These are phyloP conservation scores for Phytopythium boreale DNA, from an alignment of 352 stramenopile species.

Conservation along the genomic window DNA sequence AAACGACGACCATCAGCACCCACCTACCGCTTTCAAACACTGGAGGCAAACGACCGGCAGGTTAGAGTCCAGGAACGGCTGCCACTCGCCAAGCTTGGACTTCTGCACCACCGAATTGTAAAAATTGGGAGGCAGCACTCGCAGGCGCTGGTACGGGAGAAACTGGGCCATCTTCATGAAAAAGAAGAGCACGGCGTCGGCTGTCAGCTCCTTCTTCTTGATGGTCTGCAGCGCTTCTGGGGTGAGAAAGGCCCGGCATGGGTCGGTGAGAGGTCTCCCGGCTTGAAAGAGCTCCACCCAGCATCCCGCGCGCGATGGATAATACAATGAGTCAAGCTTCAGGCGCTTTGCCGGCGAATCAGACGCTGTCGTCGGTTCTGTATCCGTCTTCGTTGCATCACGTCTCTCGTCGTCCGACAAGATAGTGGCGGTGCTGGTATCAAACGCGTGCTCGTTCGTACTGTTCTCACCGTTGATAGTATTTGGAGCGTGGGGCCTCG, in stretches of 20 bases:
- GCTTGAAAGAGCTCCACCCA: not conserved
- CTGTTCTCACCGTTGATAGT: not conserved
- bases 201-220: not conserved
- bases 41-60: not conserved
- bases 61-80: not conserved
- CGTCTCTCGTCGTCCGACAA: too few species aligned
- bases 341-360: not conserved
- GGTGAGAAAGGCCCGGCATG: not conserved
- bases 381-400: too few species aligned
- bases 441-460: not conserved
- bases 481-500: too few species aligned
- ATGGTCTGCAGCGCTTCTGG: not conserved
- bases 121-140: not conserved
- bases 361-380: not conserved
- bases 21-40: not conserved
- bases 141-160: not conserved
- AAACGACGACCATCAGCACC: not conserved
- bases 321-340: not conserved
- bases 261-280: not conserved
- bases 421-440: not conserved
- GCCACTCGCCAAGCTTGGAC: not conserved
- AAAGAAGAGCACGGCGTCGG: not conserved
- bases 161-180: not conserved
- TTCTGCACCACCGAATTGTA: not conserved
- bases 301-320: not conserved